Conservation (phyloP, 306 rosid species). For the Potentilla sterilis region DNA sequence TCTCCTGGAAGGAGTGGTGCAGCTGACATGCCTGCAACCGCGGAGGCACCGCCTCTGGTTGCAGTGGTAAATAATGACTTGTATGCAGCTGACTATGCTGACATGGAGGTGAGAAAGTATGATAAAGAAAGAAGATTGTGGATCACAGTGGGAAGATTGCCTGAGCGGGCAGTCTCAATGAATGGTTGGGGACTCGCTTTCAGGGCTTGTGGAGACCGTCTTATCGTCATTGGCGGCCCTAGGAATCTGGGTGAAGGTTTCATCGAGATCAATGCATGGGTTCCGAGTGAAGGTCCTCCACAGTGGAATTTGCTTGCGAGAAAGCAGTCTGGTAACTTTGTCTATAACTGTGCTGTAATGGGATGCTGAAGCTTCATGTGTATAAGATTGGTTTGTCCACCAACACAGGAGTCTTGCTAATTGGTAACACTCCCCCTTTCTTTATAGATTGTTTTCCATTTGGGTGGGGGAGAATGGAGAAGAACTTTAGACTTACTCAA, state of each 20-base stretch:
- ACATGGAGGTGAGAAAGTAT: slow-evolving; percentile 79
- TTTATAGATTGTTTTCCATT: slow-evolving; percentile 32
- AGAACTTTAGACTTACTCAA: slow-evolving; percentile 51
- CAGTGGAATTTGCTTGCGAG: slow-evolving; percentile 76
- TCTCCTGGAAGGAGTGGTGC: slow-evolving; percentile 70
- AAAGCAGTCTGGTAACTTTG: slow-evolving; percentile 72
- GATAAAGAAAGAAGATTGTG: slow-evolving; percentile 54
- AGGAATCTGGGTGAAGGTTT: slow-evolving; percentile 68
- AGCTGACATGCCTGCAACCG: slow-evolving; percentile 58
- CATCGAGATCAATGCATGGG: slow-evolving; percentile 90
- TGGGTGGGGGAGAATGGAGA: slow-evolving; percentile 45
- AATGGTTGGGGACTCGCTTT: slow-evolving; percentile 99
- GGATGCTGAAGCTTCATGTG: slow-evolving; percentile 66
- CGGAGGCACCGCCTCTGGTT: slow-evolving; percentile 88
- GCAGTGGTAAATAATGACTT: slow-evolving; percentile 79
- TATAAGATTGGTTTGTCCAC: slow-evolving; percentile 44
- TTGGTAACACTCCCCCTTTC: slow-evolving; percentile 55
- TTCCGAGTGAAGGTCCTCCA: slow-evolving; percentile 90
- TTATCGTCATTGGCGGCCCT: slow-evolving; percentile 87
- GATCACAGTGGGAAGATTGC: slow-evolving; percentile 70
- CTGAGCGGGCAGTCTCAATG: slow-evolving; percentile 72
- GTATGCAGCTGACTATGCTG: slow-evolving; percentile 84
- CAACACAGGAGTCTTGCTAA: slow-evolving; percentile 59
- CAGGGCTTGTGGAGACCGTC: slow-evolving; percentile 83
- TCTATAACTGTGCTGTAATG: slow-evolving; percentile 98